Base-by-base conservation (phyloP, 2,329 filamentous ascomycete species). In the Dendryphion nanum region DNA sequence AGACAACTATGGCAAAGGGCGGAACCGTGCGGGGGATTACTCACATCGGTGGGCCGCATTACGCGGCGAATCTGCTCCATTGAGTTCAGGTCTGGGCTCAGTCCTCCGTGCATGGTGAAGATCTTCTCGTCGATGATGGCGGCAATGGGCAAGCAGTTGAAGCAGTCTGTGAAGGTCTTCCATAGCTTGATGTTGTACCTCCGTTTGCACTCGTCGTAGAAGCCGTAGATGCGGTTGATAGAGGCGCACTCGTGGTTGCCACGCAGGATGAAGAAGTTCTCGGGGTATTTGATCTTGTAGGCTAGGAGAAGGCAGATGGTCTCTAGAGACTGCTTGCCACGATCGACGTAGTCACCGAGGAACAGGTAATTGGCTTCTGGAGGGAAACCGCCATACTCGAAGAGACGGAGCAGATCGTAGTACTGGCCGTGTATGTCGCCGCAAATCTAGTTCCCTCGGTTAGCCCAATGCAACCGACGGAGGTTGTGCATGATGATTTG, bases 51-150 rank as follows among this genome's bases (percentile, higher is more conserved):
- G 45, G 93, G 93, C 61, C 93, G 86, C 90, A 97, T 97, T 55
- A 98, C 91, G 57, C 91, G 86, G 67, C 93, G 89, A 59, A 98
- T 98, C 77, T 98, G 91, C 76, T 98, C 93, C 93, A 98, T 98
- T 21, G 90, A 96, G 79, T 97, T 96, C 52, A 98, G 78, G 67
- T 96, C 93, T 30, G 93, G 93, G 70, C 89, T 96, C 61, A 98
- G 75, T 63, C 93, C 93, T 65, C 93, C 93, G 73, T 98, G 93
- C 91, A 98, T 96, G 64, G 90, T 96, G 77, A 98, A 97, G 66
- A 98, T 98, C 85, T 97, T 98, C 78, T 96, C 93, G 64, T 95
- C 91, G 59, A 98, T 96, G 72, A 98, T 98, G 54, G 93, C 91
- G 41, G 91, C 93, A 68, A 98, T 97, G 33, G 91, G 91, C 63